Conservation (phyloP, 73 alveolate species). For the Tetrahymena borealis region DNA sequence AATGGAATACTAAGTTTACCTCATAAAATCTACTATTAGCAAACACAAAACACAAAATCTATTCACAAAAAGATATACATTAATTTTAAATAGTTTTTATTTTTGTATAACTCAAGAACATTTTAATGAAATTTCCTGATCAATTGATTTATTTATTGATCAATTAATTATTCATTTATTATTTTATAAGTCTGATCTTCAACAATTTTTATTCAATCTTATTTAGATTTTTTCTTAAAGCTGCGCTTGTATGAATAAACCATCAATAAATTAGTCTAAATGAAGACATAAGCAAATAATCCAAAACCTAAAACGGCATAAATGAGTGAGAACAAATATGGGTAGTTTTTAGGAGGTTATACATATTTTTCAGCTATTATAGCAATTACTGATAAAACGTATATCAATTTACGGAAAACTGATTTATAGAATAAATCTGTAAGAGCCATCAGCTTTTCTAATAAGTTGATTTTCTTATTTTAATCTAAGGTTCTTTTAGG, state of each 20-base stretch:
- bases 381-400: background rate
- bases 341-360: background rate
- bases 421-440: background rate
- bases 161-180: background rate
- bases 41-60: too few species aligned
- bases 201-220: background rate
- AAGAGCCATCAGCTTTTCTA: background rate
- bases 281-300: background rate
- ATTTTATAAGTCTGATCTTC: background rate
- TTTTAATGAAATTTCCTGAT: too few species aligned
- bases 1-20: too few species aligned
- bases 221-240: background rate
- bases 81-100: too few species aligned
- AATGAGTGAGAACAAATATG: background rate
- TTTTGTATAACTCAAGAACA: too few species aligned
- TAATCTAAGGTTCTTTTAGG: background rate
- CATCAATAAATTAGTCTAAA: background rate
- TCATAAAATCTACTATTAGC: too few species aligned
- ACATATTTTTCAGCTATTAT: background rate
- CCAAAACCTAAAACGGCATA: background rate
- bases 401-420: background rate
- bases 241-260: background rate
- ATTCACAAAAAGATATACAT: too few species aligned
- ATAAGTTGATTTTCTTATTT: background rate
- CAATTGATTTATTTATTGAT: background rate